Evolutionary conservation across 192 early-diverging fungal genomes (phyloP).

Genomic region (Coemansia sp.): DNA sequence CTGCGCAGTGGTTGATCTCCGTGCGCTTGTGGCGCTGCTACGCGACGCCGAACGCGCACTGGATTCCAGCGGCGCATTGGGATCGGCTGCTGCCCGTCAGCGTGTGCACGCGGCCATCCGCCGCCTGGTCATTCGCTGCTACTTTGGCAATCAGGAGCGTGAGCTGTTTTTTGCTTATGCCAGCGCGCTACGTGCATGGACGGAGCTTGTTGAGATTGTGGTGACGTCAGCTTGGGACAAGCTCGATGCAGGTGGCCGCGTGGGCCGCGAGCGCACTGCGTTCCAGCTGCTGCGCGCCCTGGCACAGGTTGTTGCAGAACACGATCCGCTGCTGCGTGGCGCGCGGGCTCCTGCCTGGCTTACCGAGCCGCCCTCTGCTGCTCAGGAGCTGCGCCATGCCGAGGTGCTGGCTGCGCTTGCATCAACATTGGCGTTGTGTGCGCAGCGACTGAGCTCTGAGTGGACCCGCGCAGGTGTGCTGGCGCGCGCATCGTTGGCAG

Average conservation of each 20-base stretch:
- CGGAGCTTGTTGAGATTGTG: constrained; percentile 72
- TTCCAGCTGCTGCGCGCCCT: constrained; percentile 67
- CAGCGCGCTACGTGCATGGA: constrained; percentile 78
- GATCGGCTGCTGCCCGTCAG: constrained; percentile 47
- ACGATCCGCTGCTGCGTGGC: constrained; percentile 18
- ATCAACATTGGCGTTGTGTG: constrained; percentile 36
- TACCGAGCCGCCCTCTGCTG: constrained; percentile 25
- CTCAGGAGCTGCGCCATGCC: constrained; percentile 34
- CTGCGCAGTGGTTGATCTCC: constrained; percentile 67
- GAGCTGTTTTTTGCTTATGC: constrained; percentile 68
- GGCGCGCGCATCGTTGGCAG: constrained; percentile 29
- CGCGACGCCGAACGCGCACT: constrained; percentile 44
- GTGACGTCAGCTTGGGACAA: constrained; percentile 57
- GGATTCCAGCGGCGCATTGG: constrained; percentile 52
- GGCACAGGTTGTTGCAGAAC: constrained; percentile 53
- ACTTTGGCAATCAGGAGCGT: constrained; percentile 70
- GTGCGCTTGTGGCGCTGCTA: constrained; percentile 63
- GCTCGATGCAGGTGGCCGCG: constrained; percentile 65
- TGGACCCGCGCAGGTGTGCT: constrained; percentile 43
- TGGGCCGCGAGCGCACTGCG: constrained; percentile 54
- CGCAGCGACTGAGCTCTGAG: constrained; percentile 39
- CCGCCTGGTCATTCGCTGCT: constrained; percentile 61
- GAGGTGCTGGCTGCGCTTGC: constrained; percentile 42
- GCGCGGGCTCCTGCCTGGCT: constrained; percentile 13
- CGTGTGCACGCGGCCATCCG: constrained; percentile 58